Conservation (phyloP, 2,329 filamentous ascomycete species). For the Neoascochyta sp. region DNA sequence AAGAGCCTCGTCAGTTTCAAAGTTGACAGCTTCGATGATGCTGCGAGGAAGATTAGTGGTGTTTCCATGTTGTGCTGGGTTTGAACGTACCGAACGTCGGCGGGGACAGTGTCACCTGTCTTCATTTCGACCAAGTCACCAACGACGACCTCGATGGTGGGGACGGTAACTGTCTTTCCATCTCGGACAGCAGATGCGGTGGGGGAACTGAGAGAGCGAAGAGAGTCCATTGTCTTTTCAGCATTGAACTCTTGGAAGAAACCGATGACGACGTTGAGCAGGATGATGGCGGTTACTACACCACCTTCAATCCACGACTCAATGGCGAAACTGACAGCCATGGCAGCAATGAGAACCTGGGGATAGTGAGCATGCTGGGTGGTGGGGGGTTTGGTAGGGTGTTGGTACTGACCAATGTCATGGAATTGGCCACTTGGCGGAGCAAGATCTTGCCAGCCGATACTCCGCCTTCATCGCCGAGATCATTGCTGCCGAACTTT, state of each 20-base stretch:
- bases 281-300: slow-evolving; percentile 45
- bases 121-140: slow-evolving; percentile 62
- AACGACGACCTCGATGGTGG: slow-evolving; percentile 58
- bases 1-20: slow-evolving; percentile 70
- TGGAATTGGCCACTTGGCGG: slow-evolving; percentile 72
- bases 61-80: not conserved
- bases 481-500: slow-evolving; percentile 64
- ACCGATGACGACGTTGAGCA: slow-evolving; percentile 45
- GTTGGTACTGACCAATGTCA: slow-evolving; percentile 61
- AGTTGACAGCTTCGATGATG: slow-evolving; percentile 62
- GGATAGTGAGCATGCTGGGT: slow-evolving; percentile 1
- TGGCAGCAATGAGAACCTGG: slow-evolving; percentile 44
- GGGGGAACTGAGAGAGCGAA: slow-evolving; percentile 44
- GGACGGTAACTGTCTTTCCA: slow-evolving; percentile 50
- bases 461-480: slow-evolving; percentile 67
- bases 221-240: slow-evolving; percentile 48
- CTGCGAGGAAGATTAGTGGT: slow-evolving; percentile 11
- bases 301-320: slow-evolving; percentile 47
- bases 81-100: slow-evolving; percentile 54
- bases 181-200: slow-evolving; percentile 50
- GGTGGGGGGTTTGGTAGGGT: not conserved
- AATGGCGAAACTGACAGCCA: slow-evolving; percentile 47
- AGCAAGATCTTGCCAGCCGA: slow-evolving; percentile 70
- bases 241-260: slow-evolving; percentile 47
- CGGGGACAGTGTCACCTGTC: slow-evolving; percentile 65